Evolutionary conservation across 2,329 filamentous ascomycete species (phyloP).

Genomic region (Penicillium sp.): DNA sequence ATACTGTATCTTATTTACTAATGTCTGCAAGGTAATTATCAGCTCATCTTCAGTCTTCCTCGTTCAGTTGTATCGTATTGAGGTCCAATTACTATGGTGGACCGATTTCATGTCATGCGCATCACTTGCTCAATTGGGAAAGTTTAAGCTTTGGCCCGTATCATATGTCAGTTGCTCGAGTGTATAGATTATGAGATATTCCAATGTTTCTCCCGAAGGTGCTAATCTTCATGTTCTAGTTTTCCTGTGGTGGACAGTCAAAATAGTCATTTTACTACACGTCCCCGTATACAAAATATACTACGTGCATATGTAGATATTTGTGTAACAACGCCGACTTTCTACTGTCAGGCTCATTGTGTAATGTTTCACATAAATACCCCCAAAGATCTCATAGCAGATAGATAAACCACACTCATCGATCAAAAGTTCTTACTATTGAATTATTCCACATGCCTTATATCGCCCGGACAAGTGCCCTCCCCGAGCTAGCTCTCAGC

Average conservation of each 20-base stretch:
- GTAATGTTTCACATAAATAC: background rate
- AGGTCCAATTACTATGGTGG: background rate
- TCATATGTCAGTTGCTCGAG: background rate
- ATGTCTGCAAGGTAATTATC: background rate
- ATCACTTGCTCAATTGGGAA: background rate
- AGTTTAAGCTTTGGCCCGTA: background rate
- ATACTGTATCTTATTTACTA: background rate
- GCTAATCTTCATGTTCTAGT: background rate
- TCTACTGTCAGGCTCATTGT: background rate
- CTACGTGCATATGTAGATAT: background rate
- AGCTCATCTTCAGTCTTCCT: background rate
- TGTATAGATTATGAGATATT: background rate
- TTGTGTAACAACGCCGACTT: background rate
- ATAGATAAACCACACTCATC: background rate
- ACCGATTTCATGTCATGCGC: background rate
- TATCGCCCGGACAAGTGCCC: conserved; percentile 8
- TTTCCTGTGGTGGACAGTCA: background rate
- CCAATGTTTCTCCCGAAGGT: too few relatives aligned
- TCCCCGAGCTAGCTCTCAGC: conserved; percentile 10
- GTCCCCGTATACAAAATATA: too few relatives aligned
- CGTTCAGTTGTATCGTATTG: background rate
- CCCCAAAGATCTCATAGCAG: background rate
- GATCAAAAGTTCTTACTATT: background rate
- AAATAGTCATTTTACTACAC: background rate
- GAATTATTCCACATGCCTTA: conserved; percentile 11